Percentiles rank a stretch among this genome's conserved stretches.
phyloP scores from a whole-genome alignment of 2,329 filamentous ascomycete species.

The Colletotrichum neosansevieriae region DNA sequence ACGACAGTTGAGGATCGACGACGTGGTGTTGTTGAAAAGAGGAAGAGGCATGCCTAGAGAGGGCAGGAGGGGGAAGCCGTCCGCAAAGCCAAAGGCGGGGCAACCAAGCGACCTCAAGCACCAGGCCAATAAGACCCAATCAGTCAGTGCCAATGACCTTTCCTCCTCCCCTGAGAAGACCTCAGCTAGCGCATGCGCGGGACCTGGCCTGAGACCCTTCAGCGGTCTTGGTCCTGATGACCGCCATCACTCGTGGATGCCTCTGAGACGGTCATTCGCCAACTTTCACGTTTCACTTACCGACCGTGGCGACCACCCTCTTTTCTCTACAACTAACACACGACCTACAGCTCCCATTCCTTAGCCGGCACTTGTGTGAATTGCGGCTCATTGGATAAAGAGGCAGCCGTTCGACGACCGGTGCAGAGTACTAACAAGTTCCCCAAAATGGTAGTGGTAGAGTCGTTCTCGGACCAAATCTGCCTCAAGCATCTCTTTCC shows the following conservation, averaged over 20 bases:
- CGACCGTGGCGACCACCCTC: background rate
- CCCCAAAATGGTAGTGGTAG: background rate
- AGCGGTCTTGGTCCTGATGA: constrained; percentile 15
- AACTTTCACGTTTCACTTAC: constrained; percentile 28
- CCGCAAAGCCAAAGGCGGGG: constrained; percentile 1
- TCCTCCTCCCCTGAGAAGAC: constrained; percentile 14
- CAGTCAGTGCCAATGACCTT: background rate
- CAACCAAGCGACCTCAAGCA: constrained; percentile 16
- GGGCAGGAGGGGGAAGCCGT: constrained; percentile 3
- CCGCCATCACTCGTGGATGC: constrained; percentile 24
- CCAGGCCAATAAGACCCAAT: background rate
- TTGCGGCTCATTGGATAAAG: background rate
- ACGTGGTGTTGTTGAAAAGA: background rate
- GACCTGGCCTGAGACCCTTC: constrained; percentile 12
- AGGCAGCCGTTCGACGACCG: background rate
- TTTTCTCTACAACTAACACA: constrained; percentile 11
- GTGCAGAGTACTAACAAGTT: background rate
- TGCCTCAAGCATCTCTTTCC: background rate
- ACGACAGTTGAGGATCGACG: too few relatives aligned
- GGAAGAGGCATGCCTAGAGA: background rate
- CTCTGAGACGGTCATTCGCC: constrained; percentile 27
- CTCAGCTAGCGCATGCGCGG: constrained; percentile 17
- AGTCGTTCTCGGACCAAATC: too few relatives aligned
- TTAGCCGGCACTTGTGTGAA: background rate
- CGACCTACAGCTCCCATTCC: background rate